Base-by-base conservation (phyloP, 2,329 filamentous ascomycete genomes). In the Scedosporium aurantiacum region DNA sequence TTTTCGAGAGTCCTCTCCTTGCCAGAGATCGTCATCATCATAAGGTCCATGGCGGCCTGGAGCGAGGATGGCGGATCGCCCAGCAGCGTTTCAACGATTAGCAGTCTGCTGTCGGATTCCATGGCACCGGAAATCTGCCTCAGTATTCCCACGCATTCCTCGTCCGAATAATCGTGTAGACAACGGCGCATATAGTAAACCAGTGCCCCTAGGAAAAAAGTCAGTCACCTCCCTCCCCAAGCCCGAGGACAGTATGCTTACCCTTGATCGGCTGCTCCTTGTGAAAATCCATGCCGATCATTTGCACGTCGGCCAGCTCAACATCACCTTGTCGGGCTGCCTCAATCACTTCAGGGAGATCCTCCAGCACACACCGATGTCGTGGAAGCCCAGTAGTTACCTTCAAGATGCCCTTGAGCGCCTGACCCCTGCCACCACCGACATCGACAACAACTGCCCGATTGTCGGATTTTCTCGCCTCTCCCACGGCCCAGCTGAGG, bases 151-250 rank as follows among this genome's bases (percentile, higher is more conserved):
- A 70, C 67, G 32, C 65, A 67, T 18, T 65, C 66, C 5, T 68
- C 66, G 59, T 75, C 72, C 23, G 68, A 64, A 62, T 74, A 76
- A 61, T 76, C 71, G 62, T 76, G 74, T 1, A 76, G 68, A 52
- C 70, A 71, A 5, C 71, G 70, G 58, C 68, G 68, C 61, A 72
- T 71, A 65, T 68, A 71, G 65, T 76, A 76, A 12, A 73, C 64
- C 25, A 70, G 61, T 16, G 74, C 73, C 4, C 69, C 73, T 74
- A 23, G 2, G 23, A 55, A 41, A 37, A 64, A 61, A 14, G 37
- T 47, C 16, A 47, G 43, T 4, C 16, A 6, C 43, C 1, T 21
- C n/a, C 14, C 18, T 47, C 3, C 8, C 43, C 5, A 16, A 3
- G 3, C n/a, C n/a, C 1, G 43, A 21, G 18, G 16, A 1, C 8